These are phyloP conservation scores for Xylariaceae sp. DNA, from an alignment of 2,329 filamentous ascomycete species.

Conservation along the genomic window DNA sequence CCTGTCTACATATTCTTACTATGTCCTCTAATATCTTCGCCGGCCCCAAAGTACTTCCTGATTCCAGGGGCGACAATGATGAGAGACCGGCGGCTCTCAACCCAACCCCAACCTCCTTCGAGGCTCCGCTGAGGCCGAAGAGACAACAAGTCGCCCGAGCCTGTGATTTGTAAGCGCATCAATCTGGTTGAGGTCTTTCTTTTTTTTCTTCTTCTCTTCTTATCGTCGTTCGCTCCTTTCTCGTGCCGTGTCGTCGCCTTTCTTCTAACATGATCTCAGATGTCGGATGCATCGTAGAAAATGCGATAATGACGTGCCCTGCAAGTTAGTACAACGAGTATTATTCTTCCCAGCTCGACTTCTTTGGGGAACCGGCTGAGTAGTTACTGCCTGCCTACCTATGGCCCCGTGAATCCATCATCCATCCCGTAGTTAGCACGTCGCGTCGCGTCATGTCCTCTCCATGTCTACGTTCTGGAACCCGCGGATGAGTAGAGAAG, in stretches of 20 bases:
- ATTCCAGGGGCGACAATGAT: conserved; percentile 9
- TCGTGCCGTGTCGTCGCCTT: no score
- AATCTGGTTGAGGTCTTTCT: not conserved
- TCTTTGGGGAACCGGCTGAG: not conserved
- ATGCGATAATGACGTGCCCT: conserved; percentile 38
- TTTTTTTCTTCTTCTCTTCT: not conserved
- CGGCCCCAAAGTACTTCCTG: conserved; percentile 4
- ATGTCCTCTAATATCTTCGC: conserved; percentile 14
- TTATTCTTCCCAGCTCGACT: not conserved
- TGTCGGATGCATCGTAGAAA: conserved; percentile 40
- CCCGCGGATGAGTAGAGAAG: not conserved
- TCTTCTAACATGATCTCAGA: conserved; percentile 19
- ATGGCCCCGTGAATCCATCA: no score
- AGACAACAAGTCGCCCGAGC: conserved; percentile 25
- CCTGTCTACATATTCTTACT: not conserved
- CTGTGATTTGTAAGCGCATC: conserved; percentile 34
- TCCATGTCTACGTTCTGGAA: no score
- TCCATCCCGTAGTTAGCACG: no score
- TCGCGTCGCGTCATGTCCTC: no score
- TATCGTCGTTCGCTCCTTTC: not conserved
- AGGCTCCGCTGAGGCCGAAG: conserved; percentile 23
- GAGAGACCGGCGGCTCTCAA: conserved; percentile 5
- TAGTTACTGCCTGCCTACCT: not conserved
- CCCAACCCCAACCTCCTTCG: conserved; percentile 14
- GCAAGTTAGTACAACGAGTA: conserved; percentile 24